phyloP scores from a whole-genome alignment of 2,329 filamentous ascomycete genomes.

The Amauroascus verrucosus region DNA sequence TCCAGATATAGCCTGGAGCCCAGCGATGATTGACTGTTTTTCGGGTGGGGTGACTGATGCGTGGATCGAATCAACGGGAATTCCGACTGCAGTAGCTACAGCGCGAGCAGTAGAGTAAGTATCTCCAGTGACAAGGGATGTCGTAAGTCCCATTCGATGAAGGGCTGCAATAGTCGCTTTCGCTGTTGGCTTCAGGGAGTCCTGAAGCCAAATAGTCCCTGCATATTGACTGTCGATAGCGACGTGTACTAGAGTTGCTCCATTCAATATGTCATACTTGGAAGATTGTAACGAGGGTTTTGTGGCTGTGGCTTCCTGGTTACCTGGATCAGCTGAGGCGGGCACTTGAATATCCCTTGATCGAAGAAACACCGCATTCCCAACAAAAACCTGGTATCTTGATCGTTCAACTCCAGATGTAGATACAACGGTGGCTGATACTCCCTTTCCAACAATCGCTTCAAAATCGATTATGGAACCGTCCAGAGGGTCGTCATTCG shows the following conservation, averaged over 20 bases:
- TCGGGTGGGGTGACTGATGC: constrained; percentile 84
- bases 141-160: constrained; percentile 71
- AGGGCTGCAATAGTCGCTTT: constrained; percentile 71
- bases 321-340: constrained; percentile 31
- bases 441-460: constrained; percentile 71
- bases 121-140: constrained; percentile 89
- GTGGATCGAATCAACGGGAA: constrained; percentile 62
- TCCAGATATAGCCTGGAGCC: constrained; percentile 69
- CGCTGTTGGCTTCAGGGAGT: constrained; percentile 84
- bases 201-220: constrained; percentile 72
- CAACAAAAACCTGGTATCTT: constrained; percentile 70
- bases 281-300: constrained; percentile 20
- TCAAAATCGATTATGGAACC: constrained; percentile 79
- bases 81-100: constrained; percentile 74
- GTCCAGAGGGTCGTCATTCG: constrained; percentile 62
- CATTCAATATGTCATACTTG: constrained; percentile 41
- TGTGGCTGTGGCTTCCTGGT: constrained; percentile 20
- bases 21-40: constrained; percentile 74
- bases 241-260: constrained; percentile 83
- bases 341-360: constrained; percentile 54
- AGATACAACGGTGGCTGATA: constrained; percentile 73
- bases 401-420: constrained; percentile 54
- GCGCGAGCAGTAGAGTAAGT: constrained; percentile 72
- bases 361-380: constrained; percentile 67
- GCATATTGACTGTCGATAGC: constrained; percentile 74